Evolutionary conservation across 1,139 yeast genomes (phyloP), one percentile per base, ranked within the genome.

Genomic region (Insectozyma bohioensis): DNA sequence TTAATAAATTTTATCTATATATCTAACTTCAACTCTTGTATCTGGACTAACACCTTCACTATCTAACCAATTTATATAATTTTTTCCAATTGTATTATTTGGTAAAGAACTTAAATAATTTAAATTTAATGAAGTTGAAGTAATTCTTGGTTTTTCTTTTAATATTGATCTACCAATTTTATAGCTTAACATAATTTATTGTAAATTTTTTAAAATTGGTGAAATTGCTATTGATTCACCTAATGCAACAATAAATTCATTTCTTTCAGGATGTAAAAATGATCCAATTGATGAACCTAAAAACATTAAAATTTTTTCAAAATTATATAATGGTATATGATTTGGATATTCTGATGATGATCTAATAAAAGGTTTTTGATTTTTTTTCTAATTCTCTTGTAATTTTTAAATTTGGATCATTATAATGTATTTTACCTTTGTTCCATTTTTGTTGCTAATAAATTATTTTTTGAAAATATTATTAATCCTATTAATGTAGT

Each of bases 41-140:
- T 94, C 98, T 1, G 97, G 97, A 8, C 94, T 81, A 1, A 87
- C 95, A 1, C 92, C 87, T 55, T 94, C 97, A 27, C 78, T 70
- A 39, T 83, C 84, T 12, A 88, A 69, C 97, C 97, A 88, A 28
- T 73, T 67, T 32, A 83, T 73, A 53, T 88, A 94, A 10, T 81
- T 77, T 34, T 74, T 67, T 3, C 98, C 99, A 24, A 94, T 65
- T 0, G 95, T 73, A 46, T 79, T 79, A n/a, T 63, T 64, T 0
- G 95, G 94, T 37, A 83, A 63, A 26, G 57, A 49, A 17, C 81
- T 63, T 33, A 92, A 67, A 37, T 76, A 59, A 7, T 73, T 81
- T 47, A 85, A 67, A 49, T 87, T 70, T 30, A 92, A 65, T 3
- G 86, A 72, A 3, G 77, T 72, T 0, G 88, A 75, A 0, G 95